phyloP scores from a whole-genome alignment of 1,284 basidiomycete species.

The Hortiboletus rubellus region DNA sequence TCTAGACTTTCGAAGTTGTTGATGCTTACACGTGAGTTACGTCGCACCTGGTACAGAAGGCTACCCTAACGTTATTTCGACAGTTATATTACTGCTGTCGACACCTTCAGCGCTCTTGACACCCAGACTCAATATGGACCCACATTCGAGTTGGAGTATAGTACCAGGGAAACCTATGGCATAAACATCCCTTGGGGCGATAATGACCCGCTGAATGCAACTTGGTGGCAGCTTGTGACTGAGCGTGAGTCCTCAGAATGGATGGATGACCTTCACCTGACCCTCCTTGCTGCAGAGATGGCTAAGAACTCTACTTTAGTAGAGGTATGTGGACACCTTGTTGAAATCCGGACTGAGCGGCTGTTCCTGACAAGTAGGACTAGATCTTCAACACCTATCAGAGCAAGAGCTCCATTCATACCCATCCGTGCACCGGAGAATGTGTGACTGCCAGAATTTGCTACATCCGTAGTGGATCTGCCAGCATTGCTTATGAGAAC shows the following conservation, averaged over 20 bases:
- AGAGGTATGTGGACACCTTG: constrained; percentile 40
- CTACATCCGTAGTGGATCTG: constrained; percentile 76
- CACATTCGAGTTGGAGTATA: constrained; percentile 70
- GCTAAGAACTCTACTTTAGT: constrained; percentile 57
- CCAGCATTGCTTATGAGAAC: constrained; percentile 55
- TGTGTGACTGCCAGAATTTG: constrained; percentile 73
- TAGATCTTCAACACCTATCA: constrained; percentile 71
- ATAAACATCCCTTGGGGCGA: constrained; percentile 61
- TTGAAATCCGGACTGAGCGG: not conserved
- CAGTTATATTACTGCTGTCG: constrained; percentile 67
- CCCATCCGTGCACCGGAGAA: constrained; percentile 55
- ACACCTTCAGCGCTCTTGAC: constrained; percentile 55
- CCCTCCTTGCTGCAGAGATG: constrained; percentile 51
- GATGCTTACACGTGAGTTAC: constrained; percentile 68
- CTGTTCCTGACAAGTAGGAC: constrained; percentile 13
- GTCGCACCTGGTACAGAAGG: not conserved
- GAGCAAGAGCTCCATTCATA: constrained; percentile 63
- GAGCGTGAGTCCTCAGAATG: constrained; percentile 51
- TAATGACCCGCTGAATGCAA: constrained; percentile 75
- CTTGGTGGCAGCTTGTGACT: constrained; percentile 82
- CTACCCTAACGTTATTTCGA: not conserved
- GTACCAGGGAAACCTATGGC: constrained; percentile 68
- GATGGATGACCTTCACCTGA: not conserved
- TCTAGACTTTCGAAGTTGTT: constrained; percentile 71
- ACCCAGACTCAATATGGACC: constrained; percentile 59